phyloP scores from a whole-genome alignment of 352 stramenopile species.

The Globisporangium canariense region DNA sequence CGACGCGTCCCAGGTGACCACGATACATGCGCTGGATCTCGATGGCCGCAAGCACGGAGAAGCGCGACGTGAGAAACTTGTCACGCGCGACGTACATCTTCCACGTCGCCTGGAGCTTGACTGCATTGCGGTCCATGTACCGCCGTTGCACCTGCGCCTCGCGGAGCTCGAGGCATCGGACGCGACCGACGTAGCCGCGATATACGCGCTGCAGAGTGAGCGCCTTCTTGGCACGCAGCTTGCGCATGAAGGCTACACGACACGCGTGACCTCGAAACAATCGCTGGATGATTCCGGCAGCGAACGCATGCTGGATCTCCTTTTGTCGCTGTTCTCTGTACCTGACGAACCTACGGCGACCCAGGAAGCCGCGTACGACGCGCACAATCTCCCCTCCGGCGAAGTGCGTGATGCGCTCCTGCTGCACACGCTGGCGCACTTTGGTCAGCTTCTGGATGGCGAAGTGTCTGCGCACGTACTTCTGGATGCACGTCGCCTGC shows the following conservation, averaged over 20 bases:
- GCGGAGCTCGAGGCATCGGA: constrained; percentile 35
- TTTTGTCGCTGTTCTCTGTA: constrained; percentile 22
- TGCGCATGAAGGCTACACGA: constrained; percentile 40
- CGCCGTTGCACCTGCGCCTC: constrained; percentile 33
- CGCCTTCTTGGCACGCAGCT: constrained; percentile 45
- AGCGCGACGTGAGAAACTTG: constrained; percentile 55
- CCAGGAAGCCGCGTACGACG: constrained; percentile 54
- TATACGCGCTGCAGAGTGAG: constrained; percentile 65
- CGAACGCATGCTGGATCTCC: constrained; percentile 20
- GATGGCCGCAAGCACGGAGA: constrained; percentile 71
- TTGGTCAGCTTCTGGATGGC: constrained; percentile 31
- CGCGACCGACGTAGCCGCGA: constrained; percentile 58
- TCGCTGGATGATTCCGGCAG: constrained; percentile 56
- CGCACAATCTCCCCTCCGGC: constrained; percentile 65
- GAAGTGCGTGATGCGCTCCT: constrained; percentile 39
- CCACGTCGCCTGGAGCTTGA: constrained; percentile 87
- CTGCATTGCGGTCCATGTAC: constrained; percentile 54
- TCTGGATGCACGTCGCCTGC: constrained; percentile 52
- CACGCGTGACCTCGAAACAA: constrained; percentile 63
- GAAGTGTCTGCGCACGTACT: constrained; percentile 51
- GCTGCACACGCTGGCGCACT: constrained; percentile 34
- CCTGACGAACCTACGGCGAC: constrained; percentile 41
- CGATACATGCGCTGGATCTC: constrained; percentile 91
- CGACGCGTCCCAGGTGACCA: constrained; percentile 71
- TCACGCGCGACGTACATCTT: constrained; percentile 79